Percentiles rank a stretch among this genome's conserved stretches.
Evolutionary conservation across 306 rosid species (phyloP).

Genomic region (Vigna hirtella): DNA sequence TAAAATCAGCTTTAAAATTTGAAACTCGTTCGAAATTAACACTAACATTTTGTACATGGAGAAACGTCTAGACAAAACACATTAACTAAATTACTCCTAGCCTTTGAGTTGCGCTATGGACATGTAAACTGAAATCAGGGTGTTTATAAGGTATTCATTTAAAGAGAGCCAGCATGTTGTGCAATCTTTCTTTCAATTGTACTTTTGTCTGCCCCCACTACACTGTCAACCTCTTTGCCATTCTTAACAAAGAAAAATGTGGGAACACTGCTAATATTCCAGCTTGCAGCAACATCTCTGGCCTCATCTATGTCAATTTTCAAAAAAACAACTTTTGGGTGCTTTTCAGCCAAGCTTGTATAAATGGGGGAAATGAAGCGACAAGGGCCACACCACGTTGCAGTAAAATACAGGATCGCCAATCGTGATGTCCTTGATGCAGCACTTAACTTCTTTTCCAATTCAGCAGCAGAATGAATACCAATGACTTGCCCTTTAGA

Average conservation of each 20-base stretch:
- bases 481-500: slow-evolving; percentile 71
- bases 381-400: slow-evolving; percentile 95
- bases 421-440: slow-evolving; percentile 76
- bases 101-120: slow-evolving; percentile 15
- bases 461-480: slow-evolving; percentile 65
- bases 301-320: slow-evolving; percentile 86
- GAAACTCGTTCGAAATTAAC: slow-evolving; percentile 15
- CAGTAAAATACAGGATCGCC: slow-evolving; percentile 82
- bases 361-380: slow-evolving; percentile 73
- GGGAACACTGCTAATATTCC: slow-evolving; percentile 82
- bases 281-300: slow-evolving; percentile 67
- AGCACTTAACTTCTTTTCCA: slow-evolving; percentile 66
- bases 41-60: slow-evolving; percentile 14
- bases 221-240: slow-evolving; percentile 70
- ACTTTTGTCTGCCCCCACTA: slow-evolving; percentile 72
- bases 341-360: slow-evolving; percentile 76
- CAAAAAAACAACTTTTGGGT: slow-evolving; percentile 67
- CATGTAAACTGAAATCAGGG: slow-evolving; percentile 33
- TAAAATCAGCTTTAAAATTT: slow-evolving; percentile 16
- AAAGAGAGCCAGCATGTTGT: slow-evolving; percentile 57
- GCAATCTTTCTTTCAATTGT: slow-evolving; percentile 70
- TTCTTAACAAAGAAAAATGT: slow-evolving; percentile 72
- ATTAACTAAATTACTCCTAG: slow-evolving; percentile 31
- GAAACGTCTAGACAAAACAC: slow-evolving; percentile 35
- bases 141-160: slow-evolving; percentile 42